Conservation (phyloP, 2,329 filamentous ascomycete species). For the Incumbomyces delicatus region DNA sequence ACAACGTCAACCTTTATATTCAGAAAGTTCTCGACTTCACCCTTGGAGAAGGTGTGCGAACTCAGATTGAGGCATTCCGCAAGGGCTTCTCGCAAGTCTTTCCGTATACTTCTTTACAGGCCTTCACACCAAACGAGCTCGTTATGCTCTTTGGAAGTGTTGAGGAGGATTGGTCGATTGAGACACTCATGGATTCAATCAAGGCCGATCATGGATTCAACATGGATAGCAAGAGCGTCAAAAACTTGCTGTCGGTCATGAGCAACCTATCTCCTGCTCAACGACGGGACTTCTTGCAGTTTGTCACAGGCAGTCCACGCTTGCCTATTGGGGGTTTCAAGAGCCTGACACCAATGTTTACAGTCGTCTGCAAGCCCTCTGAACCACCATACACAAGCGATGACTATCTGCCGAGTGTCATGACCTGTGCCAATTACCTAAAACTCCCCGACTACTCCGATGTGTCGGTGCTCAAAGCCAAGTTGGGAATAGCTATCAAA, state of each 20-base stretch:
- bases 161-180: constrained; percentile 94
- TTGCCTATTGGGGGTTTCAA: constrained; percentile 98
- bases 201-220: constrained; percentile 98
- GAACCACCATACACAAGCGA: constrained; percentile 88
- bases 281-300: constrained; percentile 89
- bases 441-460: constrained; percentile 91
- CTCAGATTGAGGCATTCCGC: constrained; percentile 85
- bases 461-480: constrained; percentile 64
- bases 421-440: constrained; percentile 99
- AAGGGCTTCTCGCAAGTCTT: constrained; percentile 91
- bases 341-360: constrained; percentile 94
- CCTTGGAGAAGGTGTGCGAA: constrained; percentile 74
- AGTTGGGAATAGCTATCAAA: constrained; percentile 74
- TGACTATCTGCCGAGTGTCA: constrained; percentile 97
- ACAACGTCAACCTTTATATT: constrained; percentile 83
- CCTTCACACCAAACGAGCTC: constrained; percentile 90
- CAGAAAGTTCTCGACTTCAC: constrained; percentile 88
- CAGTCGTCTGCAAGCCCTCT: constrained; percentile 97
- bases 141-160: constrained; percentile 88
- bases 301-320: constrained; percentile 95
- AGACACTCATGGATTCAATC: constrained; percentile 95
- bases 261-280: constrained; percentile 66
- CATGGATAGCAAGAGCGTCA: constrained; percentile 93
- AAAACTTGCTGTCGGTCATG: constrained; percentile 88
- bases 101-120: constrained; percentile 80